Evolutionary conservation across 176 grass and related monocot species (phyloP).

Genomic region (bread wheat (Triticum aestivum)): IWGSC_CS_RefSeq_v2.1 NC_057801.1:603950512-603951011

Average conservation of each 20-base stretch:
- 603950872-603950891: slow-evolving; percentile 20
- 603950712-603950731: slow-evolving; percentile 32
- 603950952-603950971: slow-evolving; percentile 2
- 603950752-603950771: slow-evolving; percentile 18
- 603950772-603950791: background rate
- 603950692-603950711: background rate
- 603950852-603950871: background rate
- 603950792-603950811: background rate
- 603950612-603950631: background rate
- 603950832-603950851: background rate
- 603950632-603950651: slow-evolving; percentile 21
- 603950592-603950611: slow-evolving; percentile 50
- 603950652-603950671: background rate
- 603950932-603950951: background rate
- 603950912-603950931: background rate
- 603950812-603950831: too few relatives aligned
- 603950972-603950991: slow-evolving; percentile 3
- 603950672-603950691: too few relatives aligned
- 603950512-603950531: background rate
- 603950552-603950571: slow-evolving; percentile 2
- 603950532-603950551: background rate
- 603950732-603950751: slow-evolving; percentile 36
- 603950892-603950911: slow-evolving; percentile 27
- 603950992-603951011: background rate
- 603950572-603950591: background rate